A percentile compares a stretch with the other conserved stretches of the same genome.
phyloP scores from a whole-genome alignment of 2,329 filamentous ascomycete genomes.

The Neophaeococcomyces aloes region DNA sequence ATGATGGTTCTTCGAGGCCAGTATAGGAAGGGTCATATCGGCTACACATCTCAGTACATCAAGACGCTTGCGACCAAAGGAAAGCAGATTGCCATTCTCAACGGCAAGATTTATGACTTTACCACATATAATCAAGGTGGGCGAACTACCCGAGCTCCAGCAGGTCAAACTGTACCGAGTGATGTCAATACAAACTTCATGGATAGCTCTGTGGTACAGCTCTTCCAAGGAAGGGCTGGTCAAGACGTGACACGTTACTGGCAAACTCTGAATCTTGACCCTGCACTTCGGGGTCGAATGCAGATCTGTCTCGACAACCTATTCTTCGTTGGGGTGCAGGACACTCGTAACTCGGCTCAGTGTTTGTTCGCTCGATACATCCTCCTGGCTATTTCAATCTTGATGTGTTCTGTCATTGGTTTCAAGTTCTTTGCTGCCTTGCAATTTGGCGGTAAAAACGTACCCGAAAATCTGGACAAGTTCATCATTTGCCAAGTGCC shows the following conservation, averaged over 20 bases:
- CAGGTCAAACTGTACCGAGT: slow-evolving; percentile 41
- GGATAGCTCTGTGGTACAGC: slow-evolving; percentile 57
- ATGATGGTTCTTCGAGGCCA: slow-evolving; percentile 65
- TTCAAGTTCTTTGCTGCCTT: slow-evolving; percentile 97
- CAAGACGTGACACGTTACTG: slow-evolving; percentile 75
- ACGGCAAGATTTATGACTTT: slow-evolving; percentile 76
- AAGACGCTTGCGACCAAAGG: slow-evolving; percentile 54
- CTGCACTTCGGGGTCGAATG: slow-evolving; percentile 55
- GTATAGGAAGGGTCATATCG: slow-evolving; percentile 79
- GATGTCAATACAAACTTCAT: slow-evolving; percentile 64
- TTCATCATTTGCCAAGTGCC: slow-evolving; percentile 97
- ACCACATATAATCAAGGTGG: slow-evolving; percentile 73
- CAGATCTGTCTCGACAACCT: slow-evolving; percentile 79
- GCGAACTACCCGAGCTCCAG: slow-evolving; percentile 49
- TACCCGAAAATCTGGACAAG: slow-evolving; percentile 94
- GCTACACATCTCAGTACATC: slow-evolving; percentile 70
- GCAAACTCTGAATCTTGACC: slow-evolving; percentile 55
- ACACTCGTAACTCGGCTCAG: slow-evolving; percentile 74
- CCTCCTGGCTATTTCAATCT: slow-evolving; percentile 68
- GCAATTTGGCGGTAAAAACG: slow-evolving; percentile 82
- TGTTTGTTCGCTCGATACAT: slow-evolving; percentile 88
- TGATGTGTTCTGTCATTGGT: slow-evolving; percentile 70
- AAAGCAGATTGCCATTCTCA: slow-evolving; percentile 65
- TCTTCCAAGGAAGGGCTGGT: slow-evolving; percentile 69
- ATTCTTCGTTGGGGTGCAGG: slow-evolving; percentile 85